Evolutionary conservation across 2,329 filamentous ascomycete species (phyloP).

Genomic region (Fusarium humuli): DNA sequence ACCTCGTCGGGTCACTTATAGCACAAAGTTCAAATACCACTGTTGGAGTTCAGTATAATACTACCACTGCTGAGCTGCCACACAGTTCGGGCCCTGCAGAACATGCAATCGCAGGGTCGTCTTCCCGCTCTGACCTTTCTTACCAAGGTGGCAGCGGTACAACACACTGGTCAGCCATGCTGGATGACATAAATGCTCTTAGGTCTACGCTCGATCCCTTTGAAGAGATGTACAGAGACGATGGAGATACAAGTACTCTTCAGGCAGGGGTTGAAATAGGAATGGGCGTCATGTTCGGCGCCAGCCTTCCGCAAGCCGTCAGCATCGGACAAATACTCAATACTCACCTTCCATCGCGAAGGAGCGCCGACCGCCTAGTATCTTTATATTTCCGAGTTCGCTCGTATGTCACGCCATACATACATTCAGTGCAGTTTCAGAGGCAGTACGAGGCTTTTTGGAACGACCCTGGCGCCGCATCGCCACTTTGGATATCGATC

Average conservation of each 20-base stretch:
- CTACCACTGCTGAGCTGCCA: background rate
- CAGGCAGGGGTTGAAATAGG: background rate
- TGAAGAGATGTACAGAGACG: background rate
- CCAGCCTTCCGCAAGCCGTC: background rate
- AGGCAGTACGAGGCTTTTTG: slow-evolving; percentile 3
- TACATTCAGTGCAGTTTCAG: background rate
- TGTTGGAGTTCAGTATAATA: background rate
- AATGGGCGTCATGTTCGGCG: background rate
- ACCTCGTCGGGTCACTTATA: background rate
- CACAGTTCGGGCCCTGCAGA: background rate
- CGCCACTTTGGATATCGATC: background rate
- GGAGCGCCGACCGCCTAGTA: background rate
- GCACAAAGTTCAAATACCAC: background rate
- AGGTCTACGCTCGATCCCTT: background rate
- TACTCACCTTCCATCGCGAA: background rate
- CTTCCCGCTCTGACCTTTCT: background rate
- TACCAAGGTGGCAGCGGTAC: background rate
- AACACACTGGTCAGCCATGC: slow-evolving; percentile 3
- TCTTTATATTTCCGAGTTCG: background rate
- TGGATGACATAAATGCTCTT: background rate
- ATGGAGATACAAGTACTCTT: background rate
- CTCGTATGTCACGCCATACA: background rate
- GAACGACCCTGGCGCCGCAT: background rate
- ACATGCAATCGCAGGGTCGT: background rate
- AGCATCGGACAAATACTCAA: background rate